Conservation (phyloP, 257 asterid species). For the Leonotis leonurus region DNA sequence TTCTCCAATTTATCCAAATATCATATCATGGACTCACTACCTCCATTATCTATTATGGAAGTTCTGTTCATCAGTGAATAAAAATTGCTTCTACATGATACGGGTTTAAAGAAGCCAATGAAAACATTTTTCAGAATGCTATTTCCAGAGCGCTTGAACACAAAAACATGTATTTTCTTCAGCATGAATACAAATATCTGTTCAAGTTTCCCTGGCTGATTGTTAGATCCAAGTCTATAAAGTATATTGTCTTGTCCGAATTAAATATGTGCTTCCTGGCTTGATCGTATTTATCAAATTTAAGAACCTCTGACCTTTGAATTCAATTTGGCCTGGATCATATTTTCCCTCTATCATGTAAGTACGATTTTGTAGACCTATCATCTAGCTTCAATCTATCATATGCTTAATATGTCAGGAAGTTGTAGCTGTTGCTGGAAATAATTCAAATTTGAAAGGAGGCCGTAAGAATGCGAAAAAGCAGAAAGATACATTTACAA, state of each 20-base stretch:
- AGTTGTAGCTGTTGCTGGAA: conserved; percentile 74
- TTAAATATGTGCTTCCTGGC: not conserved
- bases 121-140: not conserved
- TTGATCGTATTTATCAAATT: not conserved
- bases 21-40: not conserved
- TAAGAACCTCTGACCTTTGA: not conserved
- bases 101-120: not conserved
- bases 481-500: conserved; percentile 48
- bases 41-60: not conserved
- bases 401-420: conserved; percentile 49
- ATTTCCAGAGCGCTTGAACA: not conserved
- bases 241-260: not conserved
- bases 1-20: not conserved
- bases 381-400: not conserved
- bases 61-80: not conserved
- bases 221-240: not conserved
- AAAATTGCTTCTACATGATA: not conserved
- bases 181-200: not conserved
- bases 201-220: not conserved
- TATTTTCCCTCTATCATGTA: not conserved
- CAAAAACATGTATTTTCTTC: not conserved
- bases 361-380: not conserved
- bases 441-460: conserved; percentile 41
- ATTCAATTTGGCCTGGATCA: not conserved
- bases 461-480: conserved; percentile 70